Evolutionary conservation across 306 rosid species (phyloP).

Genomic region (Pterocarpus macrocarpus): DNA sequence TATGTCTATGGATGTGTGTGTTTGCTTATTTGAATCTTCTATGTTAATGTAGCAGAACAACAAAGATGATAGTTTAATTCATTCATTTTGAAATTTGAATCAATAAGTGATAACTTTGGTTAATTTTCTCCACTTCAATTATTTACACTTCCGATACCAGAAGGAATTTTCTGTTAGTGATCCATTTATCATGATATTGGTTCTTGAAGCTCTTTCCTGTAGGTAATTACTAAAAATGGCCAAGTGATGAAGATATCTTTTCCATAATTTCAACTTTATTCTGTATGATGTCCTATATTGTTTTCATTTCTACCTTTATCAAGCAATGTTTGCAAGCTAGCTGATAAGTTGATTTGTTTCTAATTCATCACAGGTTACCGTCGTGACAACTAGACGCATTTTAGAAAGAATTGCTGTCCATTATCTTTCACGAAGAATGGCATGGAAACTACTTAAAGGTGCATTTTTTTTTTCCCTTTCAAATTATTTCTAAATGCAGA

Average conservation of each 20-base stretch:
- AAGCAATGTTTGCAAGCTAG: constrained; percentile 30
- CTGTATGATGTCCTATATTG: neutral
- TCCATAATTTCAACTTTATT: neutral
- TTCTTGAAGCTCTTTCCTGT: neutral
- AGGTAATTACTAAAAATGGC: neutral
- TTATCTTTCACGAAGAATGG: constrained; percentile 71
- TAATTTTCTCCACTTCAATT: neutral
- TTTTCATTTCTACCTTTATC: neutral
- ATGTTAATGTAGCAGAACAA: neutral
- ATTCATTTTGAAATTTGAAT: neutral
- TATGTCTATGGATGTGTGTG: neutral
- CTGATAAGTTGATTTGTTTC: constrained; percentile 29
- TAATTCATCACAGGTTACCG: constrained; percentile 64
- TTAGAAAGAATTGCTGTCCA: constrained; percentile 77
- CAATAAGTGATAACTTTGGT: neutral
- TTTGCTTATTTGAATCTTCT: neutral
- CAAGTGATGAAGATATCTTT: neutral
- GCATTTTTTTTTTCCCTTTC: neutral
- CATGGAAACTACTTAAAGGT: constrained; percentile 97
- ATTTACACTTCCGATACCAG: neutral
- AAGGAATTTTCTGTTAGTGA: neutral
- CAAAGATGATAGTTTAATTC: neutral
- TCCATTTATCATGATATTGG: constrained; percentile 1
- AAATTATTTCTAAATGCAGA: neutral
- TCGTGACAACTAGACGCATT: constrained; percentile 79